Evolutionary conservation across 2,329 filamentous ascomycete genomes (phyloP).

Genomic region (Colletotrichum costaricense): DNA sequence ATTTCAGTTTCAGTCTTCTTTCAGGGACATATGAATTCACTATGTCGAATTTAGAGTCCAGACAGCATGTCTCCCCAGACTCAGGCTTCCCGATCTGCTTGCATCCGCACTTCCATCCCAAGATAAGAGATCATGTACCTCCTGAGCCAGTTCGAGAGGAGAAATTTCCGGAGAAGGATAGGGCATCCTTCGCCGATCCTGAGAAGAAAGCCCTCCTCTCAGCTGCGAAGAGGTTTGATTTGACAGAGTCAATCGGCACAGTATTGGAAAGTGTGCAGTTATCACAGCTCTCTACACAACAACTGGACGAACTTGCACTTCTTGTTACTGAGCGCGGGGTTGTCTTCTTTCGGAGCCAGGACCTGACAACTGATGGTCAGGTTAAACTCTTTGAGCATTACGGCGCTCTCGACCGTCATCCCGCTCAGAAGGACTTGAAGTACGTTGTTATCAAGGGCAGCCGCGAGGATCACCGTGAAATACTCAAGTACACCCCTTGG

Average conservation of each 20-base stretch:
- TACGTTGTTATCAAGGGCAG: constrained; percentile 58
- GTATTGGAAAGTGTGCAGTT: constrained; percentile 54
- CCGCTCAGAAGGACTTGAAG: constrained; percentile 54
- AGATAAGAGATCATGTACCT: constrained; percentile 53
- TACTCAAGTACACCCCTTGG: constrained; percentile 59
- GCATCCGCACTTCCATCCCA: constrained; percentile 59
- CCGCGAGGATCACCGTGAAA: constrained; percentile 56
- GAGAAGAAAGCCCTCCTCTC: constrained; percentile 55
- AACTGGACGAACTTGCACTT: constrained; percentile 62
- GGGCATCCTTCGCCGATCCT: constrained; percentile 56
- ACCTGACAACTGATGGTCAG: constrained; percentile 55
- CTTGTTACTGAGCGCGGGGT: constrained; percentile 59
- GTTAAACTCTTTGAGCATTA: constrained; percentile 60
- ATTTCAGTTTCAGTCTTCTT: not conserved
- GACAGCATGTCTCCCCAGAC: constrained; percentile 60
- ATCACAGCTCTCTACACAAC: constrained; percentile 54
- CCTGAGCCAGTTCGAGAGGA: constrained; percentile 49
- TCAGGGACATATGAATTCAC: not conserved
- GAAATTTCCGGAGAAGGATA: constrained; percentile 46
- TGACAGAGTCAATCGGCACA: constrained; percentile 57
- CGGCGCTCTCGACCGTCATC: constrained; percentile 59
- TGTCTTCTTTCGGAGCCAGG: constrained; percentile 60
- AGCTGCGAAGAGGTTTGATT: constrained; percentile 49
- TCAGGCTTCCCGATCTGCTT: constrained; percentile 58
- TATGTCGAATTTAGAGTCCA: constrained; percentile 56